Evolutionary conservation across 768 basidiomycete genomes (phyloP).

Genomic region (Pisolithus marmoratus): DNA sequence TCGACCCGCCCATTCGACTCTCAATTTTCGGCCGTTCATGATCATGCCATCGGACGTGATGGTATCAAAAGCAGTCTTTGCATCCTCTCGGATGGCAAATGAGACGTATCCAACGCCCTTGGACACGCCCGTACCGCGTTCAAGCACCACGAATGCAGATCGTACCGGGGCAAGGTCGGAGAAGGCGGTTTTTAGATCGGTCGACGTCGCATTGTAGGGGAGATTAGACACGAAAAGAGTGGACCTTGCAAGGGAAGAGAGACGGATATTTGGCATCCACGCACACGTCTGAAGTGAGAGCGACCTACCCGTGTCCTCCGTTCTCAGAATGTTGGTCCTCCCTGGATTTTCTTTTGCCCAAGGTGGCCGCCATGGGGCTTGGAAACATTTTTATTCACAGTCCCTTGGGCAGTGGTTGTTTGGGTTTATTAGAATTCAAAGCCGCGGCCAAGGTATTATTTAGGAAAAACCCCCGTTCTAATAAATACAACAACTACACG

Average conservation of each 20-base stretch:
- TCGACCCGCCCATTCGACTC: slow-evolving; percentile 75
- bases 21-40: slow-evolving; percentile 62
- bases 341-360: slow-evolving; percentile 26
- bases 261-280: neutral
- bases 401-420: slow-evolving; percentile 1
- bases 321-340: slow-evolving; percentile 9
- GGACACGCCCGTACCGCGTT: slow-evolving; percentile 65
- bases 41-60: slow-evolving; percentile 59
- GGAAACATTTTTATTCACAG: neutral
- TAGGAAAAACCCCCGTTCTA: neutral
- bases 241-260: slow-evolving; percentile 38
- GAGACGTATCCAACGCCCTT: slow-evolving; percentile 98
- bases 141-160: slow-evolving; percentile 87
- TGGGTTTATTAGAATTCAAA: slow-evolving; percentile 2
- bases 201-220: slow-evolving; percentile 85
- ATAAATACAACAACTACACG: too few species aligned
- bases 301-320: slow-evolving; percentile 19
- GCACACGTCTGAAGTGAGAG: neutral
- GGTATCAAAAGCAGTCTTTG: slow-evolving; percentile 62
- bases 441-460: too few species aligned
- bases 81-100: slow-evolving; percentile 87
- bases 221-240: slow-evolving; percentile 93
- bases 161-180: slow-evolving; percentile 94
- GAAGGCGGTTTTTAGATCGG: slow-evolving; percentile 87
- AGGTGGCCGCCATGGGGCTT: slow-evolving; percentile 5